Conservation (phyloP, 176 grass and related monocot genomes). For the Carex myosuroides region DNA sequence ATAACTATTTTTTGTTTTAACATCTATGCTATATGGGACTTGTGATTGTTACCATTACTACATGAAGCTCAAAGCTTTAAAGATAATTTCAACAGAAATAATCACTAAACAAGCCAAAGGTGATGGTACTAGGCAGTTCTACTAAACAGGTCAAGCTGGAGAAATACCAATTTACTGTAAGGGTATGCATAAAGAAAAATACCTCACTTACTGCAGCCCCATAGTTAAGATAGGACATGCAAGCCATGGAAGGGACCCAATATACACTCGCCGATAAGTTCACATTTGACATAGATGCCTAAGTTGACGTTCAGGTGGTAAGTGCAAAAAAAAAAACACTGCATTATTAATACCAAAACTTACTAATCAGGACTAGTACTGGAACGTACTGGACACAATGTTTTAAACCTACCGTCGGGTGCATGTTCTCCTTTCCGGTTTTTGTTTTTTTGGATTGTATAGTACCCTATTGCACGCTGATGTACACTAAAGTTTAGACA, state of each 20-base stretch:
- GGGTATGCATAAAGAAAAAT: conserved; percentile 20
- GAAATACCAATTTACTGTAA: not conserved
- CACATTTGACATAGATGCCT: conserved; percentile 52
- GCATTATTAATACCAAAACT: not conserved
- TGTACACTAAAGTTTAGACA: not conserved
- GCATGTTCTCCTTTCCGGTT: not conserved
- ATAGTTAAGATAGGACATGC: conserved; percentile 68
- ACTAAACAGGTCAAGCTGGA: not conserved
- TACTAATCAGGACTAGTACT: not conserved
- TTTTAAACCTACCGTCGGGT: not conserved
- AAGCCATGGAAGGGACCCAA: conserved; percentile 47
- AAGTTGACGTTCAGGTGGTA: conserved; percentile 4
- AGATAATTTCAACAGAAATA: not conserved
- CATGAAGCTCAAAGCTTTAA: not conserved
- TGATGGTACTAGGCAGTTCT: not conserved
- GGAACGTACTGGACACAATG: not conserved
- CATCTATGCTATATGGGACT: conserved; percentile 1
- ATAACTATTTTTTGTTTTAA: conserved; percentile 7
- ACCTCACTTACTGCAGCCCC: conserved; percentile 91
- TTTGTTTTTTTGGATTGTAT: not conserved
- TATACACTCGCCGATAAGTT: conserved; percentile 75
- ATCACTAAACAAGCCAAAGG: not conserved
- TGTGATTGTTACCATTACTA: conserved; percentile 1
- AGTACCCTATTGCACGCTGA: not conserved
- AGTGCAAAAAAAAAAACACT: conserved; percentile 2